These are phyloP conservation scores for Azolla pinnata DNA, from an alignment of 75 land plant genomes.

Conservation along the genomic window DNA sequence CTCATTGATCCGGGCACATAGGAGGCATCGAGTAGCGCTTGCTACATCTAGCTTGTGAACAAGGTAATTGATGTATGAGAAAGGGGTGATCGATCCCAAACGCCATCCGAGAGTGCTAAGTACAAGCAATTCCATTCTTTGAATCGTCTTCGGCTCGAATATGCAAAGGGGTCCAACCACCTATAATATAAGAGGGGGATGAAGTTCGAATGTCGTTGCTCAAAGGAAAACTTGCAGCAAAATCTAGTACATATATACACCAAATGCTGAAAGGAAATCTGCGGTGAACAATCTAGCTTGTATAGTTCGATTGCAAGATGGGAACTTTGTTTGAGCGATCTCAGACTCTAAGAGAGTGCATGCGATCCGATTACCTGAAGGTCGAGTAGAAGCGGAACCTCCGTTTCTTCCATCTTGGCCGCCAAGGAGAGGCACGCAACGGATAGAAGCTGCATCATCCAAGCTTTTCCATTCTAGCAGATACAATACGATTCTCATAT, in stretches of 20 bases:
- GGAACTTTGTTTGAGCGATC: too few relatives aligned
- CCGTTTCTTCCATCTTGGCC: constrained; percentile 54
- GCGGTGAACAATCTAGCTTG: too few relatives aligned
- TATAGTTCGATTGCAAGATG: too few relatives aligned
- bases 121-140: constrained; percentile 64
- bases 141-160: constrained; percentile 55
- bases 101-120: constrained; percentile 54
- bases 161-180: constrained; percentile 1
- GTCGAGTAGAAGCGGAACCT: constrained; percentile 32
- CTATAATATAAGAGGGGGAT: background rate
- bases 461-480: constrained; percentile 38
- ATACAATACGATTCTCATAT: too few relatives aligned
- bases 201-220: background rate
- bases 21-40: constrained; percentile 12
- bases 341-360: too few relatives aligned
- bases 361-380: constrained; percentile 33
- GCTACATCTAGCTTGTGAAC: too few relatives aligned
- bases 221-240: background rate
- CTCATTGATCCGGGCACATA: constrained; percentile 37
- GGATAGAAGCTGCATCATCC: constrained; percentile 54
- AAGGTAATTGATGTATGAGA: too few relatives aligned
- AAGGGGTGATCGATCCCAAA: constrained; percentile 54
- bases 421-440: constrained; percentile 76
- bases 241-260: background rate
- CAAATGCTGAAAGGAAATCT: background rate